phyloP scores from a whole-genome alignment of 805 yeast species.

The Hyphopichia homilentoma region DNA sequence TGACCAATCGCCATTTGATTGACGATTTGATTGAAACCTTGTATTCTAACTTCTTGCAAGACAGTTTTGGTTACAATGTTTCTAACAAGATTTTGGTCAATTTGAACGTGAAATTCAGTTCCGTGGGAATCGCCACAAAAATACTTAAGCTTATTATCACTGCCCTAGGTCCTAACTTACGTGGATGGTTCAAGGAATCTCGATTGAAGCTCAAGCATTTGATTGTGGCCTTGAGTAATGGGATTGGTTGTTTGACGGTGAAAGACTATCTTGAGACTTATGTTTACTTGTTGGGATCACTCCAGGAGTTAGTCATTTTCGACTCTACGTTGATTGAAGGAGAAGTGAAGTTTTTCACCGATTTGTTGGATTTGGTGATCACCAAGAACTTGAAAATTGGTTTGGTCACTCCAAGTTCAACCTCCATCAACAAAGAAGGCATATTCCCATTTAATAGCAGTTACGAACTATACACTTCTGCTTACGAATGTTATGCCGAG shows the following conservation, averaged over 20 bases:
- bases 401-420: conserved; percentile 26
- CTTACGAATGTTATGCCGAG: conserved; percentile 57
- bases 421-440: conserved; percentile 37
- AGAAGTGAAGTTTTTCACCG: conserved; percentile 26
- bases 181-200: conserved; percentile 15
- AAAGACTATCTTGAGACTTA: conserved; percentile 24
- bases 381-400: conserved; percentile 36
- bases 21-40: conserved; percentile 33
- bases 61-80: conserved; percentile 36
- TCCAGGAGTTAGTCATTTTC: conserved; percentile 37
- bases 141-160: conserved; percentile 30
- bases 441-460: conserved; percentile 47
- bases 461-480: conserved; percentile 33
- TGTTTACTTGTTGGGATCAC: conserved; percentile 19
- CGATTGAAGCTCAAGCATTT: conserved; percentile 22
- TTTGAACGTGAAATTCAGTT: conserved; percentile 28
- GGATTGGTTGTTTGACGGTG: conserved; percentile 27
- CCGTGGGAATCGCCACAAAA: conserved; percentile 18
- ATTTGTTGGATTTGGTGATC: conserved; percentile 23
- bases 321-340: conserved; percentile 34
- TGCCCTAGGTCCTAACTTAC: conserved; percentile 35
- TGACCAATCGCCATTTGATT: conserved; percentile 42
- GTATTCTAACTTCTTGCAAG: conserved; percentile 29
- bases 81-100: conserved; percentile 28
- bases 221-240: conserved; percentile 24